Evolutionary conservation across 495 filamentous ascomycete genomes (phyloP).

Genomic region (Evernia prunastri): DNA sequence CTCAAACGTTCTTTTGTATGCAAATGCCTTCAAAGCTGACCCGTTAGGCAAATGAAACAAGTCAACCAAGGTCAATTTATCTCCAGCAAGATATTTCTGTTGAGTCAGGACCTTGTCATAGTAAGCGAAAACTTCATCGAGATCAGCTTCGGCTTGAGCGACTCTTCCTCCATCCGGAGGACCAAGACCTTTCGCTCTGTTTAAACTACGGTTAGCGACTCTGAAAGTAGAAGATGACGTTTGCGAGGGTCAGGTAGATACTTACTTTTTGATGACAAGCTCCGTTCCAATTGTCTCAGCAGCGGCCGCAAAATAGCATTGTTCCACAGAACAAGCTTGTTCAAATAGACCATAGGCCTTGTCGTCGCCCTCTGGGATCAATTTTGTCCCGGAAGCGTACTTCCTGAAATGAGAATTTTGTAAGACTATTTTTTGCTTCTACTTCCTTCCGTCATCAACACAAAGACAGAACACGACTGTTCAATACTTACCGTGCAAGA

Average conservation of each 20-base stretch:
- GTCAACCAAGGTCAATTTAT: conserved; percentile 30
- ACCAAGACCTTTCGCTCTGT: conserved; percentile 23
- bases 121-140: conserved; percentile 23
- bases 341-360: conserved; percentile 28
- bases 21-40: conserved; percentile 16
- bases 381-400: conserved; percentile 22
- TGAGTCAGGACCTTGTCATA: conserved; percentile 29
- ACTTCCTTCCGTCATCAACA: conserved; percentile 1
- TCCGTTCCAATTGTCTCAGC: conserved; percentile 24
- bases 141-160: conserved; percentile 14
- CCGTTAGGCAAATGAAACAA: conserved; percentile 28
- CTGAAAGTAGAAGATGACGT: not conserved
- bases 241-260: conserved; percentile 1
- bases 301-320: conserved; percentile 25
- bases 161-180: conserved; percentile 24
- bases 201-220: conserved; percentile 13
- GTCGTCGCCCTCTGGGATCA: conserved; percentile 26
- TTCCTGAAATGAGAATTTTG: conserved; percentile 14
- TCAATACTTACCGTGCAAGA: conserved; percentile 24
- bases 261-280: conserved; percentile 26
- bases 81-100: conserved; percentile 30
- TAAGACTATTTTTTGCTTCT: conserved; percentile 10
- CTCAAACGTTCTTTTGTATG: conserved; percentile 19
- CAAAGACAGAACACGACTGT: not conserved
- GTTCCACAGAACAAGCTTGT: conserved; percentile 28